These are phyloP conservation scores for Bryopsis sp. DNA, from an alignment of 139 green algal genomes.

Conservation along the genomic window DNA sequence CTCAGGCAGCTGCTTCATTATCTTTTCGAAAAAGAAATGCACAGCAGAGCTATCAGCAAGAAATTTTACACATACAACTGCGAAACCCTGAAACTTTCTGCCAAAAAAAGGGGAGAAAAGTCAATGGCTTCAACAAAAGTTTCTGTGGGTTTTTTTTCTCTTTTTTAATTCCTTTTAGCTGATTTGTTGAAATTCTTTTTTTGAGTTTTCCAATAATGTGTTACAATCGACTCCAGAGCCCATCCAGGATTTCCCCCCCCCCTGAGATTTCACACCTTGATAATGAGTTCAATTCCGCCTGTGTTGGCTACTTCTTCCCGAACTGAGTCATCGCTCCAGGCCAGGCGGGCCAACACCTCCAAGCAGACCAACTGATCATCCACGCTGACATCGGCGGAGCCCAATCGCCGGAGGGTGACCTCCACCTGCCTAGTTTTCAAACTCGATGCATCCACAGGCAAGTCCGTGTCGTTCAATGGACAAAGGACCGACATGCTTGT, in stretches of 20 bases:
- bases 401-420: slow-evolving; percentile 20
- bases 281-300: slow-evolving; percentile 14
- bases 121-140: too few species aligned
- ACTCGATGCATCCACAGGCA: slow-evolving; percentile 43
- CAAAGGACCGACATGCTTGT: slow-evolving; percentile 39
- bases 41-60: too few species aligned
- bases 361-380: slow-evolving; percentile 30
- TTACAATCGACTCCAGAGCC: neutral
- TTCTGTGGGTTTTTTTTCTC: too few species aligned
- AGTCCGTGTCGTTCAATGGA: slow-evolving; percentile 42
- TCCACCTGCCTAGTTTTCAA: slow-evolving; percentile 49
- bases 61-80: too few species aligned
- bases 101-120: neutral
- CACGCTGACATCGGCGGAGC: neutral
- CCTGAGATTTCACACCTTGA: slow-evolving; percentile 6
- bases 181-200: too few species aligned
- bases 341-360: slow-evolving; percentile 43
- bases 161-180: too few species aligned
- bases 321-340: slow-evolving; percentile 51
- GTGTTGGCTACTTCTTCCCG: slow-evolving; percentile 21
- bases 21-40: neutral
- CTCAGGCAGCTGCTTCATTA: slow-evolving; percentile 12
- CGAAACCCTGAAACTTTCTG: neutral
- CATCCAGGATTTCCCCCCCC: neutral
- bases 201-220: too few species aligned